Evolutionary conservation across 331 rosid genomes (phyloP).

Genomic region (Pyrus hybrid): DNA sequence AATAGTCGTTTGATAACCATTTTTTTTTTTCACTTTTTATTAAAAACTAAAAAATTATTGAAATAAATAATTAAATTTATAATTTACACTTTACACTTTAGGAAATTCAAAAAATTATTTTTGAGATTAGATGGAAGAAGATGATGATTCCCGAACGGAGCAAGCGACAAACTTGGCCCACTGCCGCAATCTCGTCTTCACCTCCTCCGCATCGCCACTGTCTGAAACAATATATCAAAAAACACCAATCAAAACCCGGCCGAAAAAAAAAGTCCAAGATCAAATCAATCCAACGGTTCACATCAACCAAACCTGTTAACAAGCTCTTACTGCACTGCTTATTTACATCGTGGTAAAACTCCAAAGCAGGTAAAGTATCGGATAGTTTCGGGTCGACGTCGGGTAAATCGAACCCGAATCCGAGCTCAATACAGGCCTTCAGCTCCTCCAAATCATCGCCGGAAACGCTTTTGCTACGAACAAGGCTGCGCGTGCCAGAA

Average conservation of each 20-base stretch:
- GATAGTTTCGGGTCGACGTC: constrained; percentile 42
- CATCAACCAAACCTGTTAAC: background rate
- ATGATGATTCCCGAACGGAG: constrained; percentile 32
- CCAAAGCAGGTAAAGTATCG: constrained; percentile 51
- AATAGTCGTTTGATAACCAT: background rate
- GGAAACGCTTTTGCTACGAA: constrained; percentile 47
- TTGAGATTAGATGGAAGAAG: background rate
- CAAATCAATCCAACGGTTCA: background rate
- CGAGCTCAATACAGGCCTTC: constrained; percentile 83
- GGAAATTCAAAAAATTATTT: background rate
- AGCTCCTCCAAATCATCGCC: constrained; percentile 67
- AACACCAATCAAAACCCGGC: background rate
- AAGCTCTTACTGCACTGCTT: constrained; percentile 34
- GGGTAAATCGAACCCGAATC: constrained; percentile 58
- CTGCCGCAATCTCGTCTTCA: constrained; percentile 52
- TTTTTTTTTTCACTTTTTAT: too few relatives aligned
- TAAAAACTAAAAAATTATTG: too few relatives aligned
- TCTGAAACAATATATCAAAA: background rate
- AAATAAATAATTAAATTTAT: background rate
- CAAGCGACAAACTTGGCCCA: constrained; percentile 77
- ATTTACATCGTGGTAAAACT: constrained; percentile 45
- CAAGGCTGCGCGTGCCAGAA: background rate
- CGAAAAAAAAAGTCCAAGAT: background rate
- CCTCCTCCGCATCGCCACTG: constrained; percentile 36
- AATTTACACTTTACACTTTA: background rate